Conservation (phyloP, 2,329 filamentous ascomycete genomes). For the Stachybotrys echinatus region DNA sequence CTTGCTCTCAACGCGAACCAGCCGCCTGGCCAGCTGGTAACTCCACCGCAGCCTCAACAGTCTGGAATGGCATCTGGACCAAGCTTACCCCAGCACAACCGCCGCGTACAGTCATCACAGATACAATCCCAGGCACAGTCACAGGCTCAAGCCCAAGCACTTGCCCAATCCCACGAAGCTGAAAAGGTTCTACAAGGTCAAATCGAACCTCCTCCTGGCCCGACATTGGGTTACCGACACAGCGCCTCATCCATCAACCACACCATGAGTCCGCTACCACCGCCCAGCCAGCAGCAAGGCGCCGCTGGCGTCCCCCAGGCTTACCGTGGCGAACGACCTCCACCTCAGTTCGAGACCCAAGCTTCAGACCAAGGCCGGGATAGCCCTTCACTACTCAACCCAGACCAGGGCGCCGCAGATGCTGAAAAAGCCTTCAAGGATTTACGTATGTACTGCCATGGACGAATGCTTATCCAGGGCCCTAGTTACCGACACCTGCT, state of each 20-base stretch:
- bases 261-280: slow-evolving; percentile 36
- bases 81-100: slow-evolving; percentile 25
- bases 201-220: slow-evolving; percentile 37
- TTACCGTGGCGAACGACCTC: slow-evolving; percentile 34
- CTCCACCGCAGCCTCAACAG: slow-evolving; percentile 22
- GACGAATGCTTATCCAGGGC: not conserved
- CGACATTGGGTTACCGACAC: slow-evolving; percentile 48
- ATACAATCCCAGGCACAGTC: not conserved
- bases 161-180: slow-evolving; percentile 38
- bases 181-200: slow-evolving; percentile 38
- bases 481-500: not conserved
- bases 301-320: slow-evolving; percentile 21
- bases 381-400: slow-evolving; percentile 48
- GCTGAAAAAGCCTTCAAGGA: slow-evolving; percentile 54
- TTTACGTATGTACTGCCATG: slow-evolving; percentile 37
- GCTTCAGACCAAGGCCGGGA: slow-evolving; percentile 45
- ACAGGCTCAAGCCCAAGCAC: not conserved
- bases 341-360: slow-evolving; percentile 39
- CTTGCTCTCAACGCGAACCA: slow-evolving; percentile 21
- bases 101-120: not conserved
- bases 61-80: slow-evolving; percentile 41
- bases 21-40: slow-evolving; percentile 19
- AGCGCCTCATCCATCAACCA: slow-evolving; percentile 36
- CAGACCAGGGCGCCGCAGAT: slow-evolving; percentile 37
- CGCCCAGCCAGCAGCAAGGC: slow-evolving; percentile 20